These are phyloP conservation scores for Strobilomyces echinocephalus DNA, from an alignment of 768 basidiomycete genomes.

Conservation along the genomic window DNA sequence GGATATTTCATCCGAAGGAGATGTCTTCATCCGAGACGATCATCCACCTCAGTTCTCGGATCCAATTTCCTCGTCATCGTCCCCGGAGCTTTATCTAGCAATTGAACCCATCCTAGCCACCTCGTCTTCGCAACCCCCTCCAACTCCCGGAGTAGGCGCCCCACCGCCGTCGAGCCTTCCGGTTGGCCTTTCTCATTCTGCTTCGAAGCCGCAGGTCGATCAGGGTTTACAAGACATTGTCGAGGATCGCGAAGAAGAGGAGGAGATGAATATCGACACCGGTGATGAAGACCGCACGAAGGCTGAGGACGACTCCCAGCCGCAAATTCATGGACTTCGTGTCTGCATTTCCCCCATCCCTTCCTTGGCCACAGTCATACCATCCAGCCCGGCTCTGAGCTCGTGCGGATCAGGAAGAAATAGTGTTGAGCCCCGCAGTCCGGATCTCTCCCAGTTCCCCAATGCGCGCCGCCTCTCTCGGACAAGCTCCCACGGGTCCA, in stretches of 20 bases:
- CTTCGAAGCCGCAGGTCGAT: constrained; percentile 24
- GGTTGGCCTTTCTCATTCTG: constrained; percentile 28
- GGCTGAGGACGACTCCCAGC: constrained; percentile 14
- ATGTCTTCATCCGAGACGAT: background rate
- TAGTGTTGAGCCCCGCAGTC: constrained; percentile 25
- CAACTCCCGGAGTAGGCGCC: constrained; percentile 23
- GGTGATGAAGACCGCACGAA: constrained; percentile 16
- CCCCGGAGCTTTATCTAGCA: constrained; percentile 17
- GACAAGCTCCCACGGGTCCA: constrained; percentile 25
- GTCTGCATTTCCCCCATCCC: constrained; percentile 44
- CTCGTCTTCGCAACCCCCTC: constrained; percentile 20
- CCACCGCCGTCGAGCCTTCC: constrained; percentile 38
- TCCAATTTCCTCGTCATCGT: constrained; percentile 12
- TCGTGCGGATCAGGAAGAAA: constrained; percentile 16
- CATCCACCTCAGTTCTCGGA: background rate
- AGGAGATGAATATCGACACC: constrained; percentile 23
- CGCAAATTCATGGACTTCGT: constrained; percentile 54
- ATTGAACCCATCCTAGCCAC: constrained; percentile 54
- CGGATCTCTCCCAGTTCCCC: constrained; percentile 17
- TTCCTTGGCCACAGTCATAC: constrained; percentile 20
- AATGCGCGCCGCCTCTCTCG: constrained; percentile 22
- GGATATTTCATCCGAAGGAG: background rate
- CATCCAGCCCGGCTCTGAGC: constrained; percentile 18
- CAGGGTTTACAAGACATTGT: constrained; percentile 52
- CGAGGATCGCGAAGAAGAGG: constrained; percentile 46